Base-by-base conservation (phyloP, 768 basidiomycete genomes). In the Tricholoma bakamatsutake region DNA sequence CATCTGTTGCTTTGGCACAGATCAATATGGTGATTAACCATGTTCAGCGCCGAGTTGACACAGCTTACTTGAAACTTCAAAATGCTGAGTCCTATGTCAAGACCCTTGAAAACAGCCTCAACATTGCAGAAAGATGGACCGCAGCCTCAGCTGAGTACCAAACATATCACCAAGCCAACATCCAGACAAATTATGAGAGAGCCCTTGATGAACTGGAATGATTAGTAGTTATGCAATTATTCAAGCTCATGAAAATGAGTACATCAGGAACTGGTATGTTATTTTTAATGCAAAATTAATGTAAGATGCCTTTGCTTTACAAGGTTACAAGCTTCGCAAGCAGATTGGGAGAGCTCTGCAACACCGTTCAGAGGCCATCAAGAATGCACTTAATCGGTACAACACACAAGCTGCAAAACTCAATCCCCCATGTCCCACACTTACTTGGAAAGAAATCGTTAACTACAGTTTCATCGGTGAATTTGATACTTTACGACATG, bases 401-500 rank as follows among this genome's bases (percentile, higher is more conserved):
- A 24, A 68, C 53, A 53, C 34, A 15, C 63, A 62, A n/a, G 67
- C 67, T n/a, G 21, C 21, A 18, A 39, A 48, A 10, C 53, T 69
- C 7, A 49, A 17, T 8, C 66, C 61, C 1, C 62, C 64, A 5
- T 40, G 48, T 11, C 63, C 53, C 0, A 11, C 12, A 0, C 59
- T 69, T 5, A 17, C 55, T 8, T 69, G 66, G 66, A 61, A 67
- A 5, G 59, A 66, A 10, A 62, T 71, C 0, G 59, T 69, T 17
- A 52, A 66, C 4, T 64, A 66, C 21, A 24, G 21, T 24, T 24
- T 24, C 21, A 24, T 24, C 21, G 21, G 21, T 24, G 21, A 24
- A 3, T 69, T 67, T 50, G 63, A 66, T 46, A 53, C 63, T 8
- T 55, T 68, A 3, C 49, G 54, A 2, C 60, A 62, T 30, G 48